A percentile compares a stretch with the other conserved stretches of the same genome.
phyloP scores from a whole-genome alignment of 2,329 filamentous ascomycete genomes.

The Fusarium secorum region DNA sequence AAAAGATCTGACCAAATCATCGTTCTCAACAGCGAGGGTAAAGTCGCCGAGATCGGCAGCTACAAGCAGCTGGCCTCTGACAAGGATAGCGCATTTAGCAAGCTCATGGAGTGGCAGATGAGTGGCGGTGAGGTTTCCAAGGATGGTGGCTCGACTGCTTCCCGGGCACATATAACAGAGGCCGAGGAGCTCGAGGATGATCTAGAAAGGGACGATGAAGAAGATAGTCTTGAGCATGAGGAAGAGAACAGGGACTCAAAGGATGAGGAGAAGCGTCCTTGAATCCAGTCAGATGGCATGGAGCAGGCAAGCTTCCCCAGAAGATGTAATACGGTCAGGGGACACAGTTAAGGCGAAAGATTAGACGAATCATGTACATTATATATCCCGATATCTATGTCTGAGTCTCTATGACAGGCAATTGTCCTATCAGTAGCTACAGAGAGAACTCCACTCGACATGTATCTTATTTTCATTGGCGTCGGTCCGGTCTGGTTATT shows the following conservation, averaged over 20 bases:
- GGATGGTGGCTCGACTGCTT: conserved; percentile 46
- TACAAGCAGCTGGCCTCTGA: conserved; percentile 79
- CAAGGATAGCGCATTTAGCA: conserved; percentile 84
- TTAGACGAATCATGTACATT: conserved; percentile 43
- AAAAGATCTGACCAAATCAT: conserved; percentile 95
- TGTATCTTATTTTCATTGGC: conserved; percentile 32
- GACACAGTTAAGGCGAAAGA: conserved; percentile 13
- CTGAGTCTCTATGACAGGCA: conserved; percentile 35
- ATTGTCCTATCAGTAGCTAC: conserved; percentile 21
- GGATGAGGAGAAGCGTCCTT: conserved; percentile 33
- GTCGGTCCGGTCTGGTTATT: conserved; percentile 35
- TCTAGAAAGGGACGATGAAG: conserved; percentile 51
- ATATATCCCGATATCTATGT: conserved; percentile 41
- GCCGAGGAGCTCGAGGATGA: conserved; percentile 61
- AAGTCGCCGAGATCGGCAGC: conserved; percentile 88
- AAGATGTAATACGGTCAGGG: conserved; percentile 31
- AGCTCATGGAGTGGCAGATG: conserved; percentile 99
- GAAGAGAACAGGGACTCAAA: conserved; percentile 35
- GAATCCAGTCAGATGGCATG: conserved; percentile 8
- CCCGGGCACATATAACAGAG: conserved; percentile 56
- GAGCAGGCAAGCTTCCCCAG: conserved; percentile 2
- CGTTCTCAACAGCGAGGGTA: conserved; percentile 84
- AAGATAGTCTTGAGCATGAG: conserved; percentile 44
- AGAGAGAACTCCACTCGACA: conserved; percentile 42
- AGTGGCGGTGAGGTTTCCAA: conserved; percentile 75